Percentiles rank a stretch among this genome's conserved stretches.
Conservation (phyloP, 2,329 filamentous ascomycete species). For the Coniochaeta prunicola region DNA sequence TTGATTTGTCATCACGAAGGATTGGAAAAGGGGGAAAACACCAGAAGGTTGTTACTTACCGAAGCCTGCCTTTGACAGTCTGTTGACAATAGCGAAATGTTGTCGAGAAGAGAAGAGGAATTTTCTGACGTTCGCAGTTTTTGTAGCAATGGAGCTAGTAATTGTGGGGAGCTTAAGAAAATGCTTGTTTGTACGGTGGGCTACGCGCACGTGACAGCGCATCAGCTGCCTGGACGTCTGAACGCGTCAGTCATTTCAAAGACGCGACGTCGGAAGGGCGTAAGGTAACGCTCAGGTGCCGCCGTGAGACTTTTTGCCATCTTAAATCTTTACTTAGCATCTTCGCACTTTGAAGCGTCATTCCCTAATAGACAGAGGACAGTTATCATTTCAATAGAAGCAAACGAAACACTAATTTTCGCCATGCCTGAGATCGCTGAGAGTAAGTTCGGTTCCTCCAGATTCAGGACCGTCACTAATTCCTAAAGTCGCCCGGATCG, state of each 20-base stretch:
- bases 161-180: slow-evolving; percentile 6
- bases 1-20: slow-evolving; percentile 68
- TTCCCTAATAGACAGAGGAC: too few species aligned
- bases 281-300: too few species aligned
- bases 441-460: slow-evolving; percentile 26
- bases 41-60: slow-evolving; percentile 15
- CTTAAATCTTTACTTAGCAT: too few species aligned
- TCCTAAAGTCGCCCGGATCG: slow-evolving; percentile 65
- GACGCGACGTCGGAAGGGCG: neutral
- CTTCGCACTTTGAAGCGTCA: too few species aligned
- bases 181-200: neutral
- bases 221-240: neutral
- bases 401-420: neutral
- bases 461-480: neutral
- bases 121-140: slow-evolving; percentile 13
- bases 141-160: slow-evolving; percentile 16
- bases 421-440: slow-evolving; percentile 59
- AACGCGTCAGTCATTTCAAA: neutral
- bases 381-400: too few species aligned
- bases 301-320: too few species aligned
- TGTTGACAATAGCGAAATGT: slow-evolving; percentile 7
- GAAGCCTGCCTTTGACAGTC: slow-evolving; percentile 7
- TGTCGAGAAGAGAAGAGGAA: slow-evolving; percentile 13
- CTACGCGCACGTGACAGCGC: neutral
- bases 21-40: slow-evolving; percentile 4